Percentiles rank a stretch among this genome's conserved stretches.
Evolutionary conservation across 768 basidiomycete genomes (phyloP).

Genomic region (Lentinula lateritia): DNA sequence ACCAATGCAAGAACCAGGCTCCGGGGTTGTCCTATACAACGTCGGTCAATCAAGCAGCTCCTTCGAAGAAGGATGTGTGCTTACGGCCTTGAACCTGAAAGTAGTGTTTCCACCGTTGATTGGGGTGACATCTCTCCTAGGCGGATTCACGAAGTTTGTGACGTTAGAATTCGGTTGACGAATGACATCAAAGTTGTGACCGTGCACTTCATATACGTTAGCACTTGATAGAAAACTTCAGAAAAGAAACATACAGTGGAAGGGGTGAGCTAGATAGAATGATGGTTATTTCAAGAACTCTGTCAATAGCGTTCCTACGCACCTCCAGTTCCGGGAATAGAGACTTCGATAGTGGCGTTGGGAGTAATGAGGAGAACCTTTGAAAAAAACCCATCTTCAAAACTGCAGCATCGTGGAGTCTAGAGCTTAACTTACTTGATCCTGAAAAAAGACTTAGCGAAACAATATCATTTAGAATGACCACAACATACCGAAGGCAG

Average conservation of each 20-base stretch:
- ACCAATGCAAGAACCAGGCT: slow-evolving; percentile 48
- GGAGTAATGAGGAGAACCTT: slow-evolving; percentile 27
- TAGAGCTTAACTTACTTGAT: background rate
- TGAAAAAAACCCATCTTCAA: background rate
- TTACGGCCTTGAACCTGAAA: slow-evolving; percentile 23
- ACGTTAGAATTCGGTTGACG: slow-evolving; percentile 16
- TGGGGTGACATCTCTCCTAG: slow-evolving; percentile 20
- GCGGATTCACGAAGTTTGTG: slow-evolving; percentile 24
- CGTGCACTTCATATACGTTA: slow-evolving; percentile 18
- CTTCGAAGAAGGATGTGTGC: background rate
- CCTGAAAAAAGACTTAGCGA: background rate
- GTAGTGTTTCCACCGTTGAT: slow-evolving; percentile 31
- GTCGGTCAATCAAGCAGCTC: background rate
- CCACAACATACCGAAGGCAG: slow-evolving; percentile 27
- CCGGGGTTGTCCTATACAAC: slow-evolving; percentile 48
- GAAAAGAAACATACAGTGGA: slow-evolving; percentile 20
- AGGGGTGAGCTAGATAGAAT: slow-evolving; percentile 18
- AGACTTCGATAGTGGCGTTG: slow-evolving; percentile 42
- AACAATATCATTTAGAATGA: background rate
- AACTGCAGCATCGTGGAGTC: background rate
- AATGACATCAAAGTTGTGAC: slow-evolving; percentile 25
- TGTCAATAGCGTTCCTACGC: background rate
- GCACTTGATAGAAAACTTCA: too few species aligned
- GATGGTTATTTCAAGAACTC: background rate
- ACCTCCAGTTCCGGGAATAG: slow-evolving; percentile 38